These are phyloP conservation scores for Lactarius akahatsu DNA, from an alignment of 768 basidiomycete species.

Conservation along the genomic window DNA sequence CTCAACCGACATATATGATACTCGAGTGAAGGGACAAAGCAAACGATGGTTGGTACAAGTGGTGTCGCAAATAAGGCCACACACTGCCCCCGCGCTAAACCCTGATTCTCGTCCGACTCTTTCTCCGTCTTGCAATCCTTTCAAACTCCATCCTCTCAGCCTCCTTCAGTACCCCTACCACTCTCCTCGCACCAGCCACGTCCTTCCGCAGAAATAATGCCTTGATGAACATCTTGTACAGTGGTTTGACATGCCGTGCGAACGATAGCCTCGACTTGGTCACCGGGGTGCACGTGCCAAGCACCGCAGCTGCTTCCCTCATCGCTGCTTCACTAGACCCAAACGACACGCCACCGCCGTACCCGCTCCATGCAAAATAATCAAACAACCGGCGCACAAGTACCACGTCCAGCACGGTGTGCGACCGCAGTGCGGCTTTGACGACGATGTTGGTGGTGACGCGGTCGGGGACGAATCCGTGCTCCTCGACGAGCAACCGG, in stretches of 20 bases:
- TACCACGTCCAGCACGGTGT: conserved; percentile 39
- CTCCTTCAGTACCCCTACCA: conserved; percentile 28
- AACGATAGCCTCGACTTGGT: conserved; percentile 19
- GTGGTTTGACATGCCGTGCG: conserved; percentile 24
- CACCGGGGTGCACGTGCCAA: conserved; percentile 15
- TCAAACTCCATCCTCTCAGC: conserved; percentile 18
- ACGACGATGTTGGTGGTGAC: conserved; percentile 70
- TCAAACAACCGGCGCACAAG: conserved; percentile 63
- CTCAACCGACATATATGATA: background rate
- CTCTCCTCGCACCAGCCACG: conserved; percentile 22
- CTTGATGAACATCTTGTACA: conserved; percentile 30
- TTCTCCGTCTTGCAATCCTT: conserved; percentile 6
- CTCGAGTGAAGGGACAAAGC: background rate
- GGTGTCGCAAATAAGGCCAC: background rate
- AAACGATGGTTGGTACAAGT: background rate
- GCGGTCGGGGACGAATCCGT: conserved; percentile 60
- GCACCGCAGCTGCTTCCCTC: conserved; percentile 18
- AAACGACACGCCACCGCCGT: conserved; percentile 39
- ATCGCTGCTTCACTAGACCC: conserved; percentile 10
- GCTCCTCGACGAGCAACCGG: conserved; percentile 42
- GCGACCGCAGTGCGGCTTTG: conserved; percentile 58
- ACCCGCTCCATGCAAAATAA: conserved; percentile 57
- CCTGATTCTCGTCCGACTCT: background rate
- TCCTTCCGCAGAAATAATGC: conserved; percentile 26
- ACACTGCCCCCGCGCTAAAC: background rate